Evolutionary conservation across 768 basidiomycete genomes (phyloP).

Genomic region (Xerocomus potaroensis): DNA sequence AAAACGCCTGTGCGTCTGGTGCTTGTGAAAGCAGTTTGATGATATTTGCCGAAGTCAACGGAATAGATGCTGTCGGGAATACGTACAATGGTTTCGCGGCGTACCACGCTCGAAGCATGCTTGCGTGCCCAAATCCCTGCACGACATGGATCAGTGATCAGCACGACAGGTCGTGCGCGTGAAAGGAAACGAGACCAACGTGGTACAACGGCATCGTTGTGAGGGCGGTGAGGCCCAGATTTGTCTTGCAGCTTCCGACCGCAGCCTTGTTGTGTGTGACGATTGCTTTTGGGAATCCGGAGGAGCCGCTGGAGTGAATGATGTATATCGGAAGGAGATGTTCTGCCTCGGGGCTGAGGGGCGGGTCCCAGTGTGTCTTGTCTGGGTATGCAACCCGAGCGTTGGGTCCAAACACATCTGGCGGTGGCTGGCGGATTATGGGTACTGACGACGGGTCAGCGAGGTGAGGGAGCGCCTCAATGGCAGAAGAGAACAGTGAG

Average conservation of each 20-base stretch:
- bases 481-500: slow-evolving; percentile 6
- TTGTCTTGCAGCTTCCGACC: slow-evolving; percentile 33
- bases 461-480: slow-evolving; percentile 15
- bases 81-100: slow-evolving; percentile 39
- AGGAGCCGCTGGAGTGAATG: slow-evolving; percentile 32
- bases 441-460: slow-evolving; percentile 20
- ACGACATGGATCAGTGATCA: background rate
- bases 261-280: slow-evolving; percentile 34
- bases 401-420: slow-evolving; percentile 12
- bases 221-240: slow-evolving; percentile 21
- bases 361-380: slow-evolving; percentile 22
- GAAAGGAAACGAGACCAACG: slow-evolving; percentile 17
- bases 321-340: slow-evolving; percentile 17
- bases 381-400: slow-evolving; percentile 15
- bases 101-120: slow-evolving; percentile 42
- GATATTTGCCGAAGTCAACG: slow-evolving; percentile 45
- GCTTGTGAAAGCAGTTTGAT: slow-evolving; percentile 35
- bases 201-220: slow-evolving; percentile 31
- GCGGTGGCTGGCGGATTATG: slow-evolving; percentile 21
- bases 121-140: slow-evolving; percentile 23
- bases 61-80: slow-evolving; percentile 37
- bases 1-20: slow-evolving; percentile 31
- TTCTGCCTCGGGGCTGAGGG: slow-evolving; percentile 21
- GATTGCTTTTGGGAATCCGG: slow-evolving; percentile 48
- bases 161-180: background rate